Evolutionary conservation across 202 grass and related monocot genomes (phyloP).

Genomic region (Carex sylvatica): DNA sequence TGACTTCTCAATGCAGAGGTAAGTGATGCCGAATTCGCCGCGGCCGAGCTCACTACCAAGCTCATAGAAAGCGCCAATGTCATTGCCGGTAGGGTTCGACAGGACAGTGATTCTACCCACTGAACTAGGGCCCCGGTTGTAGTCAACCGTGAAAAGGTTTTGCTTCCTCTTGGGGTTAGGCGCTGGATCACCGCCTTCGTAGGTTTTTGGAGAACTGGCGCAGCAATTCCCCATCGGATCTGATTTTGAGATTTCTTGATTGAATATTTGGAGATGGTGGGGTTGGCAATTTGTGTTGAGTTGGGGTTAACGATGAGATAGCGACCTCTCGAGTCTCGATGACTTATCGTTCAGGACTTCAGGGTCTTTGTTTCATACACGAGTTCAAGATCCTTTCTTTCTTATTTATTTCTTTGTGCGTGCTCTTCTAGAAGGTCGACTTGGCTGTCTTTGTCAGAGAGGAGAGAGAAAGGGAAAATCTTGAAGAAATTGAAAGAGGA

Average conservation of each 20-base stretch:
- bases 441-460: background rate
- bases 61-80: conserved; percentile 45
- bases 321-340: background rate
- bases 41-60: conserved; percentile 64
- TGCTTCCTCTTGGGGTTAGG: background rate
- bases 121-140: background rate
- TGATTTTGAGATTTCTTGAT: background rate
- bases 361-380: conserved; percentile 6
- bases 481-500: background rate
- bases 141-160: conserved; percentile 19
- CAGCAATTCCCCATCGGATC: conserved; percentile 29
- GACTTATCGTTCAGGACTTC: background rate
- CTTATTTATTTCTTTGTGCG: background rate
- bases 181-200: background rate
- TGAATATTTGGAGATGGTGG: background rate
- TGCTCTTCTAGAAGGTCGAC: conserved; percentile 8
- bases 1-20: conserved; percentile 62
- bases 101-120: conserved; percentile 35
- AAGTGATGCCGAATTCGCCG: conserved; percentile 83
- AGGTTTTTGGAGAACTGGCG: conserved; percentile 1
- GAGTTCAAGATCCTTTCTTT: conserved; percentile 1
- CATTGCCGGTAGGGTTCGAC: conserved; percentile 53
- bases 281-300: background rate
- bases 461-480: background rate
- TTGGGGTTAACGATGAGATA: background rate